Percentiles rank a stretch among this genome's conserved stretches.
These are phyloP conservation scores for Vanrija pseudolonga DNA, from an alignment of 1,284 basidiomycete species.

Conservation along the genomic window DNA sequence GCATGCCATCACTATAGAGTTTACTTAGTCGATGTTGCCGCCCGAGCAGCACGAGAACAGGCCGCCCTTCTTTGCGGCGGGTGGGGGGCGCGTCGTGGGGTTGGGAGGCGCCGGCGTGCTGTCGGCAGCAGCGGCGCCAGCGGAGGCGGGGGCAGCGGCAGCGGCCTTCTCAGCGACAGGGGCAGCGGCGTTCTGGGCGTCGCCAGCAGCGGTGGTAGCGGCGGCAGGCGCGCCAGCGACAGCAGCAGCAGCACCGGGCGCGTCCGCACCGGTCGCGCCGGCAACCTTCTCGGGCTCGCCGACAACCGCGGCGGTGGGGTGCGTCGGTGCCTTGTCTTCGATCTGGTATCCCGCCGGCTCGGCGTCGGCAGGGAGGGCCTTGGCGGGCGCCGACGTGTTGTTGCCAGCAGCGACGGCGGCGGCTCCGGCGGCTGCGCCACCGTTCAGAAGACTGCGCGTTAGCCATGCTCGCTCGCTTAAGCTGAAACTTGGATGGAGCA, in stretches of 20 bases:
- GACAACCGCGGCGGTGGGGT: no score
- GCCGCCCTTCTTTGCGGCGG: constrained; percentile 35
- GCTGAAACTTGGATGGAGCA: no score
- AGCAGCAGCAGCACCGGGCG: no score
- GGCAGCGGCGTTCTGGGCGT: neutral
- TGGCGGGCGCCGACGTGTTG: neutral
- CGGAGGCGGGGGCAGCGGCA: neutral
- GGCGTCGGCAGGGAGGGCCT: neutral
- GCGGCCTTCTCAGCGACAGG: neutral
- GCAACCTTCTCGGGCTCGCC: no score
- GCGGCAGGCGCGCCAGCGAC: constrained; percentile 2
- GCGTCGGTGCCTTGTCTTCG: no score
- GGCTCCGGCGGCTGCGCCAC: neutral
- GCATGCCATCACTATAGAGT: no score
- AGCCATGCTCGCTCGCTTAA: no score
- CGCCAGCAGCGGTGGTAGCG: constrained; percentile 5
- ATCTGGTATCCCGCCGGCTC: neutral
- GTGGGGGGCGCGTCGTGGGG: constrained; percentile 6
- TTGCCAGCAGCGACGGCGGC: neutral
- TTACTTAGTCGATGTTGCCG: constrained; percentile 24
- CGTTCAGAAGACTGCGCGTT: constrained; percentile 1
- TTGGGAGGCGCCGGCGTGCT: constrained; percentile 1
- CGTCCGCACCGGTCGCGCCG: no score
- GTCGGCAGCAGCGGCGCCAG: constrained; percentile 4
- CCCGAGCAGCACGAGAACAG: constrained; percentile 40